phyloP scores from a whole-genome alignment of 2,329 filamentous ascomycete genomes.

The Paracoccidioides lutzii region DNA sequence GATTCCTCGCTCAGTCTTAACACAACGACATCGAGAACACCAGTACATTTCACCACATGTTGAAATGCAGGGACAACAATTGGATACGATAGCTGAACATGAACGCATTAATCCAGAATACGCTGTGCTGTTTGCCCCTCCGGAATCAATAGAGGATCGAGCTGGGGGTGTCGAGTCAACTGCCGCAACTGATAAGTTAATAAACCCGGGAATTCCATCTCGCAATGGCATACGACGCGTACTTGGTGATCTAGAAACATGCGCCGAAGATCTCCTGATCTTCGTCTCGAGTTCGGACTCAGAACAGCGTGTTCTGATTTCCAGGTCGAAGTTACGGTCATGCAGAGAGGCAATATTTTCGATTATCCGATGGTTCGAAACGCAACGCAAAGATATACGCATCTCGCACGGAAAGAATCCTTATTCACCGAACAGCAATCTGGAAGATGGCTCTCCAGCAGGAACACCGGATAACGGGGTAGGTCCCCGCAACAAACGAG shows the following conservation, averaged over 20 bases:
- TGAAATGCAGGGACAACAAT: not conserved
- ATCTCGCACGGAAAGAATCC: not conserved
- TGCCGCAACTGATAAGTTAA: not conserved
- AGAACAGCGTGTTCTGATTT: not conserved
- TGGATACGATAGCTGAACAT: not conserved
- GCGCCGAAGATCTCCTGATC: conserved; percentile 6
- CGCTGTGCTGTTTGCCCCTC: not conserved
- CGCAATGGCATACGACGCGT: conserved; percentile 2
- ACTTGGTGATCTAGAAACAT: conserved; percentile 9
- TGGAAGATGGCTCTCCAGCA: not conserved
- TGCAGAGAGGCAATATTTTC: conserved; percentile 9
- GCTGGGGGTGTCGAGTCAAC: not conserved
- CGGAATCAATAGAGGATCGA: not conserved
- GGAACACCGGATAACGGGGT: not conserved
- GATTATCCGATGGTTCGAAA: conserved; percentile 6
- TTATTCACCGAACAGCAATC: not conserved
- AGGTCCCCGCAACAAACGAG: not conserved
- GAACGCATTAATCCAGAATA: not conserved
- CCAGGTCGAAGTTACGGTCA: conserved; percentile 4
- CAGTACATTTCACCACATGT: not conserved
- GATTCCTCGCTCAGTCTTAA: not conserved
- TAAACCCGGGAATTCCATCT: not conserved
- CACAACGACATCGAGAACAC: not conserved
- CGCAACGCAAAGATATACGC: not conserved
- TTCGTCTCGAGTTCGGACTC: conserved; percentile 1